Evolutionary conservation across 1,139 yeast genomes (phyloP), one percentile per base, ranked within the genome.

Genomic region (Candida sp.): DNA sequence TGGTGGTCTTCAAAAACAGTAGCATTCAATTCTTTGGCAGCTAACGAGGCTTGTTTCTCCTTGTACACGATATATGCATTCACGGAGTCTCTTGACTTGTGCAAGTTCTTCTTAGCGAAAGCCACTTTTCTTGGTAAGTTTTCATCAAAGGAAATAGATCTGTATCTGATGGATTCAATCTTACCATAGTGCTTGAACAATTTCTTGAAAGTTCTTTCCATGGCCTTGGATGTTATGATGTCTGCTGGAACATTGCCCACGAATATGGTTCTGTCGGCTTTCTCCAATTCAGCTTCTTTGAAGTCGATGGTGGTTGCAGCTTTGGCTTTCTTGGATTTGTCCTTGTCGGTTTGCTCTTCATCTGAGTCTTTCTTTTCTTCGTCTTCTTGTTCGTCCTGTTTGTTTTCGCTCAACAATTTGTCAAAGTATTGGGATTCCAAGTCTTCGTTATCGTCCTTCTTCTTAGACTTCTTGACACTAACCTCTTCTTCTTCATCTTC

Each of bases 101-200:
- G 96, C 54, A 93, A 78, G 55, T 88, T 84, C 63, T 90, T 91
- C 60, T 86, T 84, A 50, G 90, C 89, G 67, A 86, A 92, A 2
- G 99, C 98, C 35, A 90, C 92, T 66, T 93, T 93, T 67, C 98
- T 83, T 41, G 99, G 98, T 51, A 92, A 77, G 39, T 90, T 85
- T 62, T 92, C 96, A 48, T 88, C 86, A 59, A 93, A 91, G 2
- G 97, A 91, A 59, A 96, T 88, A 2, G 98, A 92, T 70, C 99
- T 83, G 75, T 91, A 94, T 66, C 99, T 80, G 49, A 92, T 79
- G 22, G 96, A 88, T 44, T 83, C 85, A 49, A 92, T 78, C 39
- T 77, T 73, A 23, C 96, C 96, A 57, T 70, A 73, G 37, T 79
- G 67, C 9, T 77, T 60, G 57, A 92, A 88, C 25, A 81, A 70